Percentiles rank a stretch among this genome's conserved stretches.
phyloP scores from a whole-genome alignment of 1,284 basidiomycete genomes.

The Moesziomyces antarcticus region DNA sequence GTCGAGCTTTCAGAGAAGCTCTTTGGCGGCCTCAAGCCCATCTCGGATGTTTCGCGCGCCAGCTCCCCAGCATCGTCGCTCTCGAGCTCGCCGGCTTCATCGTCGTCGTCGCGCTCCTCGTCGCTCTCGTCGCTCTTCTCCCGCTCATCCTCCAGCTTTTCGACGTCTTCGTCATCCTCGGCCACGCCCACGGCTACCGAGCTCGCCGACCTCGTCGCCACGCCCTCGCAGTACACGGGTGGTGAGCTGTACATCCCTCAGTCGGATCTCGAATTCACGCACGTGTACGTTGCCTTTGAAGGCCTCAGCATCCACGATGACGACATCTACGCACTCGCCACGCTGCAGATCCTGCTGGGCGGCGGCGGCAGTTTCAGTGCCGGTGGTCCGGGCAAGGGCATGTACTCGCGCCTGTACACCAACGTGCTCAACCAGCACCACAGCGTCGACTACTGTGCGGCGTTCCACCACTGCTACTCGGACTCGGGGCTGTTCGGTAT shows the following conservation, averaged over 20 bases:
- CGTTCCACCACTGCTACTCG: constrained; percentile 97
- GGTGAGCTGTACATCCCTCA: constrained; percentile 77
- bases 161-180: constrained; percentile 53
- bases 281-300: constrained; percentile 92
- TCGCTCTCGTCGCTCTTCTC: constrained; percentile 69
- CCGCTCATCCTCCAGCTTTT: constrained; percentile 69
- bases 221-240: constrained; percentile 81
- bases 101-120: constrained; percentile 68
- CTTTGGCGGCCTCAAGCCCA: constrained; percentile 75
- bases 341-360: constrained; percentile 92
- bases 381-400: constrained; percentile 96
- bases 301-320: constrained; percentile 91
- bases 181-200: constrained; percentile 40
- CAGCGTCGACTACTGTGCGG: constrained; percentile 94
- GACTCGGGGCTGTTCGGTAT: constrained; percentile 95
- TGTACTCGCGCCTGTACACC: constrained; percentile 98
- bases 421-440: constrained; percentile 95
- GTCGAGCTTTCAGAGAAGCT: constrained; percentile 84
- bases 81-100: constrained; percentile 28
- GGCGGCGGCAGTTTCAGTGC: constrained; percentile 96
- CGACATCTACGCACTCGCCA: constrained; percentile 93
- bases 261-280: constrained; percentile 83
- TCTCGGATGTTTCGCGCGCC: constrained; percentile 11
- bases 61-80: constrained; percentile 20
- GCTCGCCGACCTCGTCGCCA: constrained; percentile 61